phyloP scores from a whole-genome alignment of 2,329 filamentous ascomycete species.

The Parastagonospora nodorum region DNA sequence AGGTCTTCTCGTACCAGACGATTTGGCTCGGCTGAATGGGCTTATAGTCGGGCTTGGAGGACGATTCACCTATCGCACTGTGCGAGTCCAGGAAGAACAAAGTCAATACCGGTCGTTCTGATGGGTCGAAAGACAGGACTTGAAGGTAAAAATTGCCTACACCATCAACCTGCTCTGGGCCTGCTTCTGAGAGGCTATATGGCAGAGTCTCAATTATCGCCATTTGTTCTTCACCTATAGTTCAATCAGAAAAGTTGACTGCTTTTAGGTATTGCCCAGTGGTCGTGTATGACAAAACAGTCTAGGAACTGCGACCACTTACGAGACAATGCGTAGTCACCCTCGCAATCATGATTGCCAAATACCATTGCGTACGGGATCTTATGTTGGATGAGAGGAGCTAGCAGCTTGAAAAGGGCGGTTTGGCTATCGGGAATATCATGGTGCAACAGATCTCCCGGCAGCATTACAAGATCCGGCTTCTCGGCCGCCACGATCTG shows the following conservation, averaged over 20 bases:
- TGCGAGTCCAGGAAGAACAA: slow-evolving; percentile 91
- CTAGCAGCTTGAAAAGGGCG: slow-evolving; percentile 13
- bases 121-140: slow-evolving; percentile 69
- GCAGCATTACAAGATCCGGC: slow-evolving; percentile 67
- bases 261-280: too few relatives aligned
- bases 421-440: slow-evolving; percentile 55
- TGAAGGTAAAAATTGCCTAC: slow-evolving; percentile 95
- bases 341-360: slow-evolving; percentile 68
- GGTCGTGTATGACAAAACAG: too few relatives aligned
- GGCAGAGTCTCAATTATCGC: slow-evolving; percentile 58
- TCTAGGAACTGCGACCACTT: too few relatives aligned
- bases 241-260: slow-evolving; percentile 11
- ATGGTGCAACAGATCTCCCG: slow-evolving; percentile 72
- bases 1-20: slow-evolving; percentile 83
- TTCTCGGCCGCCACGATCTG: slow-evolving; percentile 61
- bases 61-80: slow-evolving; percentile 74
- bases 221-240: slow-evolving; percentile 22
- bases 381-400: slow-evolving; percentile 57
- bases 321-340: slow-evolving; percentile 38
- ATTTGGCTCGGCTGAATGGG: slow-evolving; percentile 93
- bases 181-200: slow-evolving; percentile 80
- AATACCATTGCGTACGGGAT: slow-evolving; percentile 70
- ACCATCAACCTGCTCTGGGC: slow-evolving; percentile 79
- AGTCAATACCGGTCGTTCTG: slow-evolving; percentile 53
- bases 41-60: slow-evolving; percentile 89